phyloP scores from a whole-genome alignment of 805 yeast genomes.

The Starmerella bacillaris region DNA sequence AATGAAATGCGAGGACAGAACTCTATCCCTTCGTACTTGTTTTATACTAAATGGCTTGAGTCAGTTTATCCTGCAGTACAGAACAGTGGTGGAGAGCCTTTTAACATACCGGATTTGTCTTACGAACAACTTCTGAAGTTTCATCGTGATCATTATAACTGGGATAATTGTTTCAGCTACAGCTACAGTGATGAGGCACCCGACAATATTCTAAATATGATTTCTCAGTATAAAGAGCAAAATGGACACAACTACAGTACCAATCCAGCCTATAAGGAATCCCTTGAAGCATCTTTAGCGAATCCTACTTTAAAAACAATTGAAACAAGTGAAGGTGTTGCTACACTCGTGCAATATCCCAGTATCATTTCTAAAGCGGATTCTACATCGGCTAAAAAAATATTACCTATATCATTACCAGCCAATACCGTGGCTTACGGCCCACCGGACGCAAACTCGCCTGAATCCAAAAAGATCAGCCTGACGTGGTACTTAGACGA shows the following conservation, averaged over 20 bases:
- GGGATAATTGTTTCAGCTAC: conserved; percentile 71
- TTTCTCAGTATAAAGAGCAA: too few relatives aligned
- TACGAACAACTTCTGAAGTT: conserved; percentile 64
- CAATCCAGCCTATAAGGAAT: not conserved
- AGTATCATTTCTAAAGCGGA: too few relatives aligned
- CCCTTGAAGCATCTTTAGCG: too few relatives aligned
- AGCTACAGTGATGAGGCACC: conserved; percentile 52
- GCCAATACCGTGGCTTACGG: conserved; percentile 34
- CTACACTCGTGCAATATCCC: conserved; percentile 21
- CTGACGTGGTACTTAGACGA: conserved; percentile 75
- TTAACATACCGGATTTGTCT: conserved; percentile 49
- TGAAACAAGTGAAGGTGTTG: not conserved
- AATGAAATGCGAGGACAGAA: conserved; percentile 98
- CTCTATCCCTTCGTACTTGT: conserved; percentile 71
- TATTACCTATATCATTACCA: too few relatives aligned
- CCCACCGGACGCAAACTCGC: conserved; percentile 65
- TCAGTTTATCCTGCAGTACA: conserved; percentile 66
- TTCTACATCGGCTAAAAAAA: too few relatives aligned
- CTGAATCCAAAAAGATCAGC: conserved; percentile 49
- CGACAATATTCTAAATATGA: conserved; percentile 8
- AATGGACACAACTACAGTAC: too few relatives aligned
- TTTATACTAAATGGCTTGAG: conserved; percentile 69
- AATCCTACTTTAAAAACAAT: too few relatives aligned
- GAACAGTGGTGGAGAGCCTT: conserved; percentile 91
- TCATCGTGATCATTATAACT: conserved; percentile 65